phyloP scores from a whole-genome alignment of 1,139 yeast genomes.

The Yamadazyma diospyri region DNA sequence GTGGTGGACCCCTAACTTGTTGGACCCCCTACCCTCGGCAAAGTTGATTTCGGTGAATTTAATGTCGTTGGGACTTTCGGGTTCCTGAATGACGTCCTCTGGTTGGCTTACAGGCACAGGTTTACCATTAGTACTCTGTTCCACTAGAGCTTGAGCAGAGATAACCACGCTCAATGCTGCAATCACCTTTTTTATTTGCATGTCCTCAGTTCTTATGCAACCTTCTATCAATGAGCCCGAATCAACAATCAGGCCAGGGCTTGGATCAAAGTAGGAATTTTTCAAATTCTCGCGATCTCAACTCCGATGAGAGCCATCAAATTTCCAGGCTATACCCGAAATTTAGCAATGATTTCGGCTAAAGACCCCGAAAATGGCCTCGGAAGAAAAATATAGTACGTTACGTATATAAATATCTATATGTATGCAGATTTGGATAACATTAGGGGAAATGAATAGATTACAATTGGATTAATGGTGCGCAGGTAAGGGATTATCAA shows the following conservation, averaged over 20 bases:
- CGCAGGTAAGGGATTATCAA: slow-evolving; percentile 56
- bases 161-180: neutral
- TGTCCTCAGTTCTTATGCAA: neutral
- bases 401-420: slow-evolving; percentile 6
- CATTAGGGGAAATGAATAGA: neutral
- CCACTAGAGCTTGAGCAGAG: slow-evolving; percentile 6
- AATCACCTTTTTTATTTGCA: slow-evolving; percentile 5
- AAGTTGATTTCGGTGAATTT: slow-evolving; percentile 16
- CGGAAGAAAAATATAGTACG: no score
- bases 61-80: slow-evolving; percentile 12
- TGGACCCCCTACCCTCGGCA: slow-evolving; percentile 13
- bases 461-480: slow-evolving; percentile 31
- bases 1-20: slow-evolving; percentile 22
- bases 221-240: no score
- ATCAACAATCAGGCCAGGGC: no score
- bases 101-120: slow-evolving; percentile 5
- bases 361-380: no score
- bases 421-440: slow-evolving; percentile 4
- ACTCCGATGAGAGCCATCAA: slow-evolving; percentile 1
- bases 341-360: no score
- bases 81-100: slow-evolving; percentile 5
- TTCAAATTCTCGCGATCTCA: slow-evolving; percentile 1
- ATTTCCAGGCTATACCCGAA: no score
- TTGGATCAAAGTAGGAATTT: slow-evolving; percentile 1
- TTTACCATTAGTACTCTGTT: slow-evolving; percentile 3